These are phyloP conservation scores for Sporothrix curviconia DNA, from an alignment of 2,329 filamentous ascomycete genomes.

Conservation along the genomic window DNA sequence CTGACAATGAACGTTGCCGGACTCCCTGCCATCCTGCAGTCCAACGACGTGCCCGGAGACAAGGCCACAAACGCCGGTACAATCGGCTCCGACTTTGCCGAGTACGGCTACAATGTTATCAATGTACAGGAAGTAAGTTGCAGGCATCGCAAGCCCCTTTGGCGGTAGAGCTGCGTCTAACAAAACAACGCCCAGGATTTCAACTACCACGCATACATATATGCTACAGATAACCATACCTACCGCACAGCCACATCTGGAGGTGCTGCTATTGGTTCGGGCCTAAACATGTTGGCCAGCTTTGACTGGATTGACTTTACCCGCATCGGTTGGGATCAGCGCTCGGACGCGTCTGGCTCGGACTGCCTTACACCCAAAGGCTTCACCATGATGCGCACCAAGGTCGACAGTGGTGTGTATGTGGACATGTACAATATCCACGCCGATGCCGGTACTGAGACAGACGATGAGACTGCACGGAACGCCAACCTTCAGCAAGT, in stretches of 20 bases:
- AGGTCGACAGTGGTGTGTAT: conserved; percentile 46
- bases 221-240: conserved; percentile 52
- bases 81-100: conserved; percentile 51
- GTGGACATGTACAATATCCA: conserved; percentile 63
- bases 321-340: conserved; percentile 53
- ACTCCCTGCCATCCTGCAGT: conserved; percentile 49
- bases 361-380: conserved; percentile 66
- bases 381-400: conserved; percentile 59
- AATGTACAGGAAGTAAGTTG: conserved; percentile 53
- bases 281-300: conserved; percentile 58
- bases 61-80: conserved; percentile 50
- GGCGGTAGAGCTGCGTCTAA: no score
- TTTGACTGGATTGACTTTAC: conserved; percentile 49
- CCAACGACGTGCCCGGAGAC: conserved; percentile 55
- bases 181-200: conserved; percentile 52
- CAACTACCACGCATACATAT: conserved; percentile 60
- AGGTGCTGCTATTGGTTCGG: conserved; percentile 56
- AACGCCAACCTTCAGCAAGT: conserved; percentile 54
- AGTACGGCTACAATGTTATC: conserved; percentile 55
- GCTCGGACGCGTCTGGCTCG: conserved; percentile 46
- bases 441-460: conserved; percentile 52
- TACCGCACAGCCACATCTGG: conserved; percentile 59
- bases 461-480: conserved; percentile 49
- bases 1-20: conserved; percentile 56
- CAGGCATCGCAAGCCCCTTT: not conserved